phyloP scores from a whole-genome alignment of 495 filamentous ascomycete genomes.

The Massariosphaeria phaeospora region DNA sequence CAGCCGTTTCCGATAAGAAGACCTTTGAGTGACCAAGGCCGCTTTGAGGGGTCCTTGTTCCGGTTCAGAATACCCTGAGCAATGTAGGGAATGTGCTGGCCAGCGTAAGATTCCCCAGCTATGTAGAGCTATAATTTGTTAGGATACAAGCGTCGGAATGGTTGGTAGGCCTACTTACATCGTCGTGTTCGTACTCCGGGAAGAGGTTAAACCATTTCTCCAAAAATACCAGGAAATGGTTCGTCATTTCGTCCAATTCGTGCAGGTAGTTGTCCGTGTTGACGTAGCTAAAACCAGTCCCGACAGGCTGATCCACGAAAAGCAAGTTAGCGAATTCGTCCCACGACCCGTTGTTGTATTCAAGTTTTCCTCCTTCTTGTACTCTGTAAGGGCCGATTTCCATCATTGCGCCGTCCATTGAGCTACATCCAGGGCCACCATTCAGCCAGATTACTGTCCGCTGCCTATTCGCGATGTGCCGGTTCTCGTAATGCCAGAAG shows the following conservation, averaged over 20 bases:
- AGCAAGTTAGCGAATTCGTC: conserved; percentile 94
- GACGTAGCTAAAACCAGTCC: conserved; percentile 93
- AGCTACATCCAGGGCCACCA: conserved; percentile 92
- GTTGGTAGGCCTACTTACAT: conserved; percentile 59
- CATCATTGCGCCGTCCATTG: conserved; percentile 96
- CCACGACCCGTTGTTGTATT: conserved; percentile 88
- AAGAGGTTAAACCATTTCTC: conserved; percentile 87
- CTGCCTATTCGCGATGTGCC: conserved; percentile 87
- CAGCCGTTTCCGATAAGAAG: conserved; percentile 95
- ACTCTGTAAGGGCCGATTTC: conserved; percentile 92
- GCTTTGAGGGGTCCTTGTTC: conserved; percentile 54
- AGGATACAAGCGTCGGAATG: neutral
- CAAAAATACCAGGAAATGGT: conserved; percentile 80
- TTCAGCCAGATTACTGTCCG: conserved; percentile 96
- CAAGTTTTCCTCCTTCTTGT: conserved; percentile 66
- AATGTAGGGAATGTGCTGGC: conserved; percentile 96
- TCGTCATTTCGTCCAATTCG: conserved; percentile 83
- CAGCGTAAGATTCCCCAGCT: conserved; percentile 92
- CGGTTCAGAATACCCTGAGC: conserved; percentile 80
- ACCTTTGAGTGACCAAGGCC: conserved; percentile 74
- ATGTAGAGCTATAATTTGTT: conserved; percentile 66
- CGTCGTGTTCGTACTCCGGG: conserved; percentile 86
- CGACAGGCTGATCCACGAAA: conserved; percentile 95
- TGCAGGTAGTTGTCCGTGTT: conserved; percentile 78
- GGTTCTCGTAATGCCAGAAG: conserved; percentile 96